These are phyloP conservation scores for Agaricus subrufescens DNA, from an alignment of 768 basidiomycete genomes.

Conservation along the genomic window DNA sequence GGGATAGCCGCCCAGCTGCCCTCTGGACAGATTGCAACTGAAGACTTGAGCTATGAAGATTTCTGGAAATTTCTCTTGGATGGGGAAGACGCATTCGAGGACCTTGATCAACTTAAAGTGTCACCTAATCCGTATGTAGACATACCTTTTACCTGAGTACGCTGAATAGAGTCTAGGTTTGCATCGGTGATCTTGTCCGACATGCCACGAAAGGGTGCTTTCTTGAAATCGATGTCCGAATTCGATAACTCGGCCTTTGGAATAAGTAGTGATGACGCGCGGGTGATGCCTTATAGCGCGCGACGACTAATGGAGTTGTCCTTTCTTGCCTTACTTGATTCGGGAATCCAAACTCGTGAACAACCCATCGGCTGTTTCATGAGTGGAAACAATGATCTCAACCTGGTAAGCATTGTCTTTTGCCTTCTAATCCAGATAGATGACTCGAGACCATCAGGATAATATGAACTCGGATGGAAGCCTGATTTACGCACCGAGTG, in stretches of 20 bases:
- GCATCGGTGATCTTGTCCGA: constrained; percentile 18
- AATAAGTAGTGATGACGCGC: constrained; percentile 30
- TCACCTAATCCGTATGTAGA: constrained; percentile 24
- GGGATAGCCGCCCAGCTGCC: constrained; percentile 37
- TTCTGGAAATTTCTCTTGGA: constrained; percentile 33
- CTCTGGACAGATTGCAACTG: constrained; percentile 19
- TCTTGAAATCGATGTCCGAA: constrained; percentile 29
- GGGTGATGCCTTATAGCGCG: constrained; percentile 25
- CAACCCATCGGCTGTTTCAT: constrained; percentile 38
- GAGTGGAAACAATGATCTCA: constrained; percentile 25
- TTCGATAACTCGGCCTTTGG: constrained; percentile 40
- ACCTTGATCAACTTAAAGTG: constrained; percentile 26
- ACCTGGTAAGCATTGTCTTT: constrained; percentile 18
- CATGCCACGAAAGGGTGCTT: constrained; percentile 25
- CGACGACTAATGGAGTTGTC: constrained; percentile 32
- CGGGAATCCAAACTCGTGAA: constrained; percentile 41
- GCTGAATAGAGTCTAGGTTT: constrained; percentile 19
- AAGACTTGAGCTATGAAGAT: constrained; percentile 27
- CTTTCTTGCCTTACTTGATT: constrained; percentile 40
- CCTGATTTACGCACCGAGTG: constrained; percentile 27
- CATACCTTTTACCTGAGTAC: neutral
- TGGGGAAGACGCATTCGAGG: constrained; percentile 25
- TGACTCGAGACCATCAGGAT: constrained; percentile 19
- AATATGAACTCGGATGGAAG: constrained; percentile 27
- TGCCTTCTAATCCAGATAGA: neutral